A percentile compares a stretch with the other conserved stretches of the same genome.
Evolutionary conservation across 176 grass and related monocot genomes (phyloP).

Genomic region (Musa acuminata): DNA sequence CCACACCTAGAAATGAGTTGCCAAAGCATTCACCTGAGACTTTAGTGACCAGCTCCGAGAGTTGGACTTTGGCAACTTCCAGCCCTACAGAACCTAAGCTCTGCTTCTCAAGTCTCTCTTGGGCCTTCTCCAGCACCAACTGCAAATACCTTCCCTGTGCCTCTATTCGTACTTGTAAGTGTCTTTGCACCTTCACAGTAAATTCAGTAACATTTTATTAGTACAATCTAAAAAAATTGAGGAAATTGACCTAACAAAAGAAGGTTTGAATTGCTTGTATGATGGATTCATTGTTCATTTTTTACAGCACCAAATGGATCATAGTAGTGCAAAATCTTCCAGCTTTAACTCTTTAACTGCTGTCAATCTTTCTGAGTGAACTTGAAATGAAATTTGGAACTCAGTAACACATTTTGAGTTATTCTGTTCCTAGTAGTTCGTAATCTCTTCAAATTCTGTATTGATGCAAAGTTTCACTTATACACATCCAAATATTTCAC

Average conservation of each 20-base stretch:
- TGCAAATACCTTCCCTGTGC: constrained; percentile 92
- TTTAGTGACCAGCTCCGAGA: constrained; percentile 67
- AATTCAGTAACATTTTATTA: neutral
- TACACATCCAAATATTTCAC: neutral
- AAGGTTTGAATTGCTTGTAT: neutral
- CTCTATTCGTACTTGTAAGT: constrained; percentile 88
- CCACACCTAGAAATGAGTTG: constrained; percentile 17
- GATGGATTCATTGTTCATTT: neutral
- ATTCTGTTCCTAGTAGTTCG: neutral
- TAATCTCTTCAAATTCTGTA: neutral
- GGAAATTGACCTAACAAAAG: neutral
- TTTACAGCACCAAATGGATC: neutral
- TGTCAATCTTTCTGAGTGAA: neutral
- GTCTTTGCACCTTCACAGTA: constrained; percentile 68
- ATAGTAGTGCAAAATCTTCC: neutral
- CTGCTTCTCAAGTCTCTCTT: constrained; percentile 65
- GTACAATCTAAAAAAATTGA: neutral
- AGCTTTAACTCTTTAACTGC: neutral
- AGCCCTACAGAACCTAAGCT: constrained; percentile 30
- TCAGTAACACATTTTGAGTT: neutral
- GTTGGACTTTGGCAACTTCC: constrained; percentile 70
- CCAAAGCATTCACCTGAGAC: constrained; percentile 40
- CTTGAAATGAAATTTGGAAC: neutral
- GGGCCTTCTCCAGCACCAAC: constrained; percentile 89
- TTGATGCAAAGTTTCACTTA: neutral